Conservation (phyloP, 805 yeast species). For the Isabelozyma heimii region DNA sequence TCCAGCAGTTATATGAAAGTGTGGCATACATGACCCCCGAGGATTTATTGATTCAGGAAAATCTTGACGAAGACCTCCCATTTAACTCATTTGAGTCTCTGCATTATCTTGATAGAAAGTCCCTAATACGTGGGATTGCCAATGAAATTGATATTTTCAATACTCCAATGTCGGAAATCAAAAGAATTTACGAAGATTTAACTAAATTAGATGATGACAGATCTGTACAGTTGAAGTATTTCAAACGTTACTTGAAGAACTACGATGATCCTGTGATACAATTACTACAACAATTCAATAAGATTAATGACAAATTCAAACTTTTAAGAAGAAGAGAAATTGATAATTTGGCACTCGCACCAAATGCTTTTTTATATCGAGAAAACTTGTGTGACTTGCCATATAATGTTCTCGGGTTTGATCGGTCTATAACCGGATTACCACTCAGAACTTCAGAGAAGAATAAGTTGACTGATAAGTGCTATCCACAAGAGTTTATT, state of each 20-base stretch:
- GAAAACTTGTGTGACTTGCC: constrained; percentile 27
- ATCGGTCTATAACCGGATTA: constrained; percentile 34
- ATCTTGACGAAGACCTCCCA: constrained; percentile 33
- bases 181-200: constrained; percentile 28
- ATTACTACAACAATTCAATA: constrained; percentile 32
- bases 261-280: constrained; percentile 28
- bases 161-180: constrained; percentile 26
- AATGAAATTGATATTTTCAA: constrained; percentile 33
- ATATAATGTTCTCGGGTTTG: constrained; percentile 43
- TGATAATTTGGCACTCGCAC: constrained; percentile 22
- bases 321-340: constrained; percentile 33
- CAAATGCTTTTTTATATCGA: constrained; percentile 27
- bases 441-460: constrained; percentile 27
- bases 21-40: constrained; percentile 36
- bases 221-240: constrained; percentile 35
- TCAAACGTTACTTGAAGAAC: constrained; percentile 27
- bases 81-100: constrained; percentile 31
- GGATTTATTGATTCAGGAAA: constrained; percentile 32
- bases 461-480: constrained; percentile 15
- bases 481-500: constrained; percentile 37
- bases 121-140: constrained; percentile 28
- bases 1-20: constrained; percentile 20
- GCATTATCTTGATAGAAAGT: constrained; percentile 33
- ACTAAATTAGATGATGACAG: constrained; percentile 34
- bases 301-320: constrained; percentile 34